Base-by-base conservation (phyloP, 768 basidiomycete species). In the Strobilomyces confusus region DNA sequence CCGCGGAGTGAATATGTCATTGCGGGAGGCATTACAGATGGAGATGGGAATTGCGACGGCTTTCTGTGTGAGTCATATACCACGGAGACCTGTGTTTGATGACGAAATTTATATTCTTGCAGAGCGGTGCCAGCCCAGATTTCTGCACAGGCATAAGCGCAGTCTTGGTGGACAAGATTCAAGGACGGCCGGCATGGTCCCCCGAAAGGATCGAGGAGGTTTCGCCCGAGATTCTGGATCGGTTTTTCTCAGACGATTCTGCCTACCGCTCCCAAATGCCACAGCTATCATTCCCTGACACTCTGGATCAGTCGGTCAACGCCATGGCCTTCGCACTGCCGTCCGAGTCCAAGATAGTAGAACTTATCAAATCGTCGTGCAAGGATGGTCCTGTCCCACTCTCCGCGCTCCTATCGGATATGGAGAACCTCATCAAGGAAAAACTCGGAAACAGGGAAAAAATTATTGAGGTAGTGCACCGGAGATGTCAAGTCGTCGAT, bases 11-110 rank as follows among this genome's bases (percentile, higher is more conserved):
- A 70, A 72, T 2, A 70, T 85, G 76, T 66, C 77, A 2, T 74
- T 98, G 37, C 73, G 77, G 6, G 77, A 88, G 52, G 82, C 82
- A 1, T 74, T 98, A 55, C 73, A 87, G 58, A 92, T 89, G 84
- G 95, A 98, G 65, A 75, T 94, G 58, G 82, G 81, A 60, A 87
- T 98, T 63, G 94, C 92, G 19, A 83, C 88, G 32, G 93, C 92
- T 15, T 95, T 84, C 69, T 90, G 89, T 61, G 94, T 95, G 70
- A 75, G 92, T 81, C 57, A 32, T 45, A 38, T 52, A 54, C 50
- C 20, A 26, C 40, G 30, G 49, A 40, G 45, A 42, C 45, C 48
- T 45, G 37, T 61, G 23, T 54, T 55, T 51, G 37, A 50, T 42
- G 52, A 42, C 62, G 26, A 59, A 53, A 44, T 54, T 48, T 38